Evolutionary conservation across 1,284 basidiomycete genomes (phyloP).

Genomic region (Entoloma clypeatum): DNA sequence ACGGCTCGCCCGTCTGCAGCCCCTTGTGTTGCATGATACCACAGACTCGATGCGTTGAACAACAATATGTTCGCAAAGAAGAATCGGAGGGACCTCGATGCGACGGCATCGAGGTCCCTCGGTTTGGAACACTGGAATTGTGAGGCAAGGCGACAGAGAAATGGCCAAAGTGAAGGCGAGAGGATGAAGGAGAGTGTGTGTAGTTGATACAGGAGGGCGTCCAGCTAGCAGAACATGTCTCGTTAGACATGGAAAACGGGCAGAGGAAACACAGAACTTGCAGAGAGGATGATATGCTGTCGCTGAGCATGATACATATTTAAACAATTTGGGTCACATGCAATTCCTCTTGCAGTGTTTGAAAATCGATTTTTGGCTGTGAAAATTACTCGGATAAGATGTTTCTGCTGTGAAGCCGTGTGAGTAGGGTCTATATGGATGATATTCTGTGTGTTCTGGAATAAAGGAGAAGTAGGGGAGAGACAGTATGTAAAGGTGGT

Average conservation of each 20-base stretch:
- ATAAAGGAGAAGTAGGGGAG: no score
- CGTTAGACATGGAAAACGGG: constrained; percentile 4
- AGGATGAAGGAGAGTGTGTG: constrained; percentile 72
- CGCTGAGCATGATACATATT: constrained; percentile 68
- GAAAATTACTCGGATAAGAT: constrained; percentile 12
- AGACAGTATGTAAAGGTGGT: no score
- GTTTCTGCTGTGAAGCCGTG: no score
- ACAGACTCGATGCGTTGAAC: constrained; percentile 57
- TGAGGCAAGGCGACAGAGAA: constrained; percentile 50
- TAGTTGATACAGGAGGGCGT: constrained; percentile 66
- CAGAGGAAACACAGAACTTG: constrained; percentile 33
- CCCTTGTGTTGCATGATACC: constrained; percentile 52
- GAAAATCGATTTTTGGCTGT: constrained; percentile 7
- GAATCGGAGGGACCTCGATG: constrained; percentile 56
- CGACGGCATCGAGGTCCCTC: constrained; percentile 49
- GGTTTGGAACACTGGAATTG: constrained; percentile 66
- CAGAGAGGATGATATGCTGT: constrained; percentile 70
- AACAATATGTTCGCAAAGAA: constrained; percentile 56
- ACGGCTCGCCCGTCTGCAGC: constrained; percentile 52
- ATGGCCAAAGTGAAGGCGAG: constrained; percentile 58
- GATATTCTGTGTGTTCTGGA: no score
- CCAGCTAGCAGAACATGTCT: constrained; percentile 48
- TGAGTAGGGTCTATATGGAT: no score
- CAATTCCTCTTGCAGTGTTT: constrained; percentile 6
- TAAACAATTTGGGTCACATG: constrained; percentile 72